phyloP scores from a whole-genome alignment of 768 basidiomycete species.

The Astraeus odoratus region DNA sequence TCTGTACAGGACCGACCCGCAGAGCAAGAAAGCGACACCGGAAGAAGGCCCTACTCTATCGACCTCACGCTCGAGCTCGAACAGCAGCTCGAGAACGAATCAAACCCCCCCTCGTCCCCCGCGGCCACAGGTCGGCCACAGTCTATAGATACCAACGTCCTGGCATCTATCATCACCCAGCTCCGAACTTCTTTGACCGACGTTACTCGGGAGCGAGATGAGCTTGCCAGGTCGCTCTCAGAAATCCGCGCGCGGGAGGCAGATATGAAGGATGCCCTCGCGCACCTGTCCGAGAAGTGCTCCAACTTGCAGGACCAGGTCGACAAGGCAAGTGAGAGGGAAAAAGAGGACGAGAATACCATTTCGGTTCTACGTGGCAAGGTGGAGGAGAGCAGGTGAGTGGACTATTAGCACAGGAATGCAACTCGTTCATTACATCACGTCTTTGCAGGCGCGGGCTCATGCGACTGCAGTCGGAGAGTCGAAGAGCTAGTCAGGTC shows the following conservation, averaged over 20 bases:
- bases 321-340: conserved; percentile 40
- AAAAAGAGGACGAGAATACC: conserved; percentile 70
- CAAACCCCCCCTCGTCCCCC: conserved; percentile 43
- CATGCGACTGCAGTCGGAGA: conserved; percentile 82
- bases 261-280: conserved; percentile 54
- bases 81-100: conserved; percentile 62
- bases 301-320: conserved; percentile 52
- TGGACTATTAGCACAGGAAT: too few relatives aligned
- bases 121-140: conserved; percentile 30
- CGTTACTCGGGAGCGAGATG: conserved; percentile 66
- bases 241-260: conserved; percentile 48
- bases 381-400: conserved; percentile 81
- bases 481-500: conserved; percentile 51
- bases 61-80: conserved; percentile 80
- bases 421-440: neutral
- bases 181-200: conserved; percentile 60
- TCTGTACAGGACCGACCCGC: conserved; percentile 20
- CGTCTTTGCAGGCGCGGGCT: conserved; percentile 57
- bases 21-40: conserved; percentile 10
- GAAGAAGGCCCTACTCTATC: conserved; percentile 46
- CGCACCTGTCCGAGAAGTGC: conserved; percentile 61
- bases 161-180: conserved; percentile 70
- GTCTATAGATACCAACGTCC: conserved; percentile 66
- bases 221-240: conserved; percentile 46
- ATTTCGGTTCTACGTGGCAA: conserved; percentile 71